These are phyloP conservation scores for Leishmania mexicana DNA, from an alignment of 208 protist species.

Conservation along the genomic window DNA sequence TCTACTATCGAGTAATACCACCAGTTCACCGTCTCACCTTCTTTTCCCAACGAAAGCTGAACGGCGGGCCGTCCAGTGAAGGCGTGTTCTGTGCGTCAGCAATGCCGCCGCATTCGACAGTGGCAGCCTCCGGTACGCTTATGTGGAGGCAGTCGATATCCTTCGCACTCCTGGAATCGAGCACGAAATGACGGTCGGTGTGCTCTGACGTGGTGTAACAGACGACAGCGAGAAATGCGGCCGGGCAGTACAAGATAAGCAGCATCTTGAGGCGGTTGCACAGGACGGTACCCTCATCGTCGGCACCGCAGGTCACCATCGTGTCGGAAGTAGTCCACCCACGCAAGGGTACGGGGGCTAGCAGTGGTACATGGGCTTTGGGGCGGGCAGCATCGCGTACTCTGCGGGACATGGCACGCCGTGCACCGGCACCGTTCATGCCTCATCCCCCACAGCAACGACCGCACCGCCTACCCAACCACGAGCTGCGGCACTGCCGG, in stretches of 20 bases:
- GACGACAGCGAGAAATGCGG: conserved; percentile 44
- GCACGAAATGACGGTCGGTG: conserved; percentile 26
- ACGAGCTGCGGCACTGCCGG: conserved; percentile 32
- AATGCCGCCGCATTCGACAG: conserved; percentile 1
- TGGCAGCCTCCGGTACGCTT: conserved; percentile 23
- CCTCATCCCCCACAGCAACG: conserved; percentile 61
- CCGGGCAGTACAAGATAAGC: conserved; percentile 46
- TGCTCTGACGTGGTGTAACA: conserved; percentile 29
- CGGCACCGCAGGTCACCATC: conserved; percentile 16
- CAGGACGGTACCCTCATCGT: conserved; percentile 12
- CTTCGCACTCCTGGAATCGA: conserved; percentile 13
- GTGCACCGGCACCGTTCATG: conserved; percentile 20
- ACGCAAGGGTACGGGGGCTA: neutral
- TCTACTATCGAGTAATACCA: conserved; percentile 15
- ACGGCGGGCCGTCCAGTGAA: neutral
- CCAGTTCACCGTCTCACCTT: neutral
- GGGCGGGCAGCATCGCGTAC: conserved; percentile 41
- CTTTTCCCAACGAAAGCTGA: neutral
- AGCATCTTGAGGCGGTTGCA: conserved; percentile 34
- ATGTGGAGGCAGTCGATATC: conserved; percentile 56
- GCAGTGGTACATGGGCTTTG: neutral
- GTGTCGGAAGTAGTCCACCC: conserved; percentile 45
- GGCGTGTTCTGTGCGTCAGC: neutral
- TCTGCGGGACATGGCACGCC: conserved; percentile 48
- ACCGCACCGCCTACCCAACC: conserved; percentile 42